Evolutionary conservation across 1,284 basidiomycete species (phyloP).

Genomic region (Amylostereum chailletii): DNA sequence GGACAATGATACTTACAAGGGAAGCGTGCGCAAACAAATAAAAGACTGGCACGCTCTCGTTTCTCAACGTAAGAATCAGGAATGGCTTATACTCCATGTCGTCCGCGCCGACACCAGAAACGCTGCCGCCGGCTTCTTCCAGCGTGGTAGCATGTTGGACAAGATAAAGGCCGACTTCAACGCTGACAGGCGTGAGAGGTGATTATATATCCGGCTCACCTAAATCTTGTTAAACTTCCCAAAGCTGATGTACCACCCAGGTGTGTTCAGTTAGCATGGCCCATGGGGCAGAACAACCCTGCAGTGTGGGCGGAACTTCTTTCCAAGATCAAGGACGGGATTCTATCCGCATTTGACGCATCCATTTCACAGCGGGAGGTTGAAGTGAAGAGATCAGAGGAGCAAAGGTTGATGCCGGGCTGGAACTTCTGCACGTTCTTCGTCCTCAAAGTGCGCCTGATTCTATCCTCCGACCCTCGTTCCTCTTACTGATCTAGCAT

Average conservation of each 20-base stretch:
- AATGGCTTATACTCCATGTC: conserved; percentile 86
- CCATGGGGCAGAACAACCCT: conserved; percentile 62
- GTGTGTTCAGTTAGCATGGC: conserved; percentile 75
- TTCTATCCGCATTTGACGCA: conserved; percentile 76
- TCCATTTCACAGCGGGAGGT: conserved; percentile 78
- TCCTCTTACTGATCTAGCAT: conserved; percentile 7
- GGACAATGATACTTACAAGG: conserved; percentile 83
- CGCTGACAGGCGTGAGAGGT: conserved; percentile 82
- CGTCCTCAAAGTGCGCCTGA: conserved; percentile 67
- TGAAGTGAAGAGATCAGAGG: conserved; percentile 80
- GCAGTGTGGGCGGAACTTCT: conserved; percentile 85
- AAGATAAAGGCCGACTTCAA: conserved; percentile 94
- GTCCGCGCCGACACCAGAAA: conserved; percentile 59
- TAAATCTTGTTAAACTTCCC: conserved; percentile 5
- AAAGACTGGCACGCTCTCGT: conserved; percentile 82
- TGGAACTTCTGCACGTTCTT: conserved; percentile 99
- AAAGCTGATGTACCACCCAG: conserved; percentile 30
- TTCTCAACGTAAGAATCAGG: conserved; percentile 68
- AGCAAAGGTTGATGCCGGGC: conserved; percentile 80
- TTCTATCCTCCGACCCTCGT: background rate
- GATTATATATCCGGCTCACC: conserved; percentile 11
- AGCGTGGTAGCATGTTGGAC: conserved; percentile 77
- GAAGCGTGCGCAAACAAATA: conserved; percentile 73
- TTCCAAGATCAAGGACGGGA: conserved; percentile 83
- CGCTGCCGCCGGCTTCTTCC: conserved; percentile 62